Base-by-base conservation (phyloP, 495 filamentous ascomycete genomes). In the Bombardia bombarda region DNA sequence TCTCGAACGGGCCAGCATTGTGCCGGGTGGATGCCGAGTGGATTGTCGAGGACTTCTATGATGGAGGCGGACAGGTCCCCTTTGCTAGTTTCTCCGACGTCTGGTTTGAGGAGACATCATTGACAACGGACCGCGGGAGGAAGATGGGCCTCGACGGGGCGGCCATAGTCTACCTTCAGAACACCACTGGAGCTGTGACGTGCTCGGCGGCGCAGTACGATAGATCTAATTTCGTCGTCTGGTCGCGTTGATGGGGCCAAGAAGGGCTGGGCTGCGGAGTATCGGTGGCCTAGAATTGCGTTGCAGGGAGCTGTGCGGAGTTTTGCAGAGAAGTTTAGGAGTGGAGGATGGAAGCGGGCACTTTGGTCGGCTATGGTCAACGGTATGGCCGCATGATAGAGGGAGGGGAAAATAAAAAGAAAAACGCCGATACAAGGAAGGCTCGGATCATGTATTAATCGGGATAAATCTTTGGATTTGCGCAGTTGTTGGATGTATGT, bases 41-140 rank as follows among this genome's bases (percentile, higher is more conserved):
- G 63, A 60, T 68, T n/a, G 45, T 68, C 6, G 63, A 66, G 46
- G 62, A 65, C 44, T 61, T 52, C 21, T 57, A 61, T 30, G 47
- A 55, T 9, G 34, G 40, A 14, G 40, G 45, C 12, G 40, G 45
- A 26, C 49, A 59, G 43, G 57, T 67, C 12, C 25, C 47, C 2
- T 57, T 68, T 38, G 60, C 57, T 9, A 32, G 44, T 28, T 69
- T 69, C 38, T 46, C 50, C 19, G 55, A 62, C 9, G 42, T 67
- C 17, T 62, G 61, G 50, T 69, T 69, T 47, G 50, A 56, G 17
- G 46, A 62, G 6, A 45, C 51, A 20, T 31, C 26, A 4, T 53
- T 58, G 21, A 52, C 34, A 25, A 60, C 58, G 12, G 42, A 31
- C 0, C 32, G 33, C 9, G 55, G 54, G 23, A 50, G 38, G 16